Base-by-base conservation (phyloP, 169 alveolate species). In the Toxoplasma gondii region DNA sequence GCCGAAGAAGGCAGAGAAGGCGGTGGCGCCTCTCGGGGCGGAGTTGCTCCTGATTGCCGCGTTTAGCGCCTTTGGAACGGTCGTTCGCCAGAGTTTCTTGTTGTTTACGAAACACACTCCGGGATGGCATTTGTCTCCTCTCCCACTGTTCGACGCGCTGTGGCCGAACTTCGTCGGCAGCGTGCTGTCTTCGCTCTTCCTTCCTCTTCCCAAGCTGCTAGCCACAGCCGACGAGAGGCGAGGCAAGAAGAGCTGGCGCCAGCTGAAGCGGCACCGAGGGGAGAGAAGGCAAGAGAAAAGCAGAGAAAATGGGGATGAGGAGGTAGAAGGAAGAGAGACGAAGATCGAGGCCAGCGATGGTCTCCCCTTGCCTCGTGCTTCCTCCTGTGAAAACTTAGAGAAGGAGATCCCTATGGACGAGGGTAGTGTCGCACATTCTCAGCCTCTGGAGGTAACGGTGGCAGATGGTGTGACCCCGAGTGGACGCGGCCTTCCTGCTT, bases 81-180 rank as follows among this genome's bases (percentile, higher is more conserved):
- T 78, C 22, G 86, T 78, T n/a, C 39, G 86, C 27, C 49, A 78
- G n/a, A 45, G 86, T 45, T 78, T 78, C 45, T 45, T 78, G 2
- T 78, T 36, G 39, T 78, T 78, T 27, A 78, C 86, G 29, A 78
- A 78, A 45, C 16, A n/a, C 2, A 78, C 86, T n/a, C 86, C 86
- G 39, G 86, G 86, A 19, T 78, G 86, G 86, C 9, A n/a, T 12
- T 19, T 78, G 2, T 16, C 49, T 19, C 43, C 86, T 78, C 86
- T 78, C 44, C 86, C 86, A 1, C 44, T 78, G 44, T 78, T 78
- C n/a, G 86, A 78, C 86, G 86, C 86, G 45, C 86, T 78, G 45
- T 78, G 86, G 86, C 86, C 86, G 86, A 78, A 78, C 43, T 78
- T 9, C 86, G 39, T n/a, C 29, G 86, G 86, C 10, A 78, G 86